These are phyloP conservation scores for Aspergillus pseudoviridinutans DNA, from an alignment of 2,329 filamentous ascomycete species.

Conservation along the genomic window DNA sequence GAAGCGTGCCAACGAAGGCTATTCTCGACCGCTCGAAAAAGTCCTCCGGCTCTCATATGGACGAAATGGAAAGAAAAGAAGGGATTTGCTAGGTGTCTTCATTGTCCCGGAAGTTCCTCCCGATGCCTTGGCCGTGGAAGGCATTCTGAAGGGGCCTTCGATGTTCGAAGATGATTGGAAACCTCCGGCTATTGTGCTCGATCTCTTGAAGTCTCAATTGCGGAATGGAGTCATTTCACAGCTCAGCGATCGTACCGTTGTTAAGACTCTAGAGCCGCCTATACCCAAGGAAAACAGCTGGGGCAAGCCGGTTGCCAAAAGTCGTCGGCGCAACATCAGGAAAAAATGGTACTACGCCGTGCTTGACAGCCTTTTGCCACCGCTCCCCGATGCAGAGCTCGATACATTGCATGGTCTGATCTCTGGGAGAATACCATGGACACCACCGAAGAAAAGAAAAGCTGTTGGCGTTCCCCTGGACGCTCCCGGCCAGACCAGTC, in stretches of 20 bases:
- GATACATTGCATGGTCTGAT: slow-evolving; percentile 31
- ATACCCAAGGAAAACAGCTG: slow-evolving; percentile 37
- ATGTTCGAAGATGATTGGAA: slow-evolving; percentile 32
- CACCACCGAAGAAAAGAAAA: slow-evolving; percentile 24
- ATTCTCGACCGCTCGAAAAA: slow-evolving; percentile 47
- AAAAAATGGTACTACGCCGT: slow-evolving; percentile 35
- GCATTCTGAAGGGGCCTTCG: slow-evolving; percentile 13
- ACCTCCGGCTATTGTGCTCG: slow-evolving; percentile 27
- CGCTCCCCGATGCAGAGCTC: slow-evolving; percentile 36
- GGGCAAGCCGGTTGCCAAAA: slow-evolving; percentile 27
- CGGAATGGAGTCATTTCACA: slow-evolving; percentile 24
- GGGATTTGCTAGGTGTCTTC: slow-evolving; percentile 43
- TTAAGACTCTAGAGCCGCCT: slow-evolving; percentile 24
- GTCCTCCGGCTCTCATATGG: slow-evolving; percentile 56
- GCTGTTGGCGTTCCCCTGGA: neutral
- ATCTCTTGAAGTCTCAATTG: slow-evolving; percentile 34
- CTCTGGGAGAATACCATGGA: slow-evolving; percentile 30
- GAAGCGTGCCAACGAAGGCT: slow-evolving; percentile 54
- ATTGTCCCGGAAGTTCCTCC: slow-evolving; percentile 22
- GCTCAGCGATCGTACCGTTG: slow-evolving; percentile 17
- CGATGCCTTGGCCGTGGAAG: slow-evolving; percentile 19
- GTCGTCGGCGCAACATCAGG: slow-evolving; percentile 33
- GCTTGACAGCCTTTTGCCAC: slow-evolving; percentile 33
- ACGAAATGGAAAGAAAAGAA: slow-evolving; percentile 50
- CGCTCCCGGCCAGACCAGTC: slow-evolving; percentile 1